phyloP scores from a whole-genome alignment of 164 flowering plant species.

The grape (Vitis vinifera) region DNA sequence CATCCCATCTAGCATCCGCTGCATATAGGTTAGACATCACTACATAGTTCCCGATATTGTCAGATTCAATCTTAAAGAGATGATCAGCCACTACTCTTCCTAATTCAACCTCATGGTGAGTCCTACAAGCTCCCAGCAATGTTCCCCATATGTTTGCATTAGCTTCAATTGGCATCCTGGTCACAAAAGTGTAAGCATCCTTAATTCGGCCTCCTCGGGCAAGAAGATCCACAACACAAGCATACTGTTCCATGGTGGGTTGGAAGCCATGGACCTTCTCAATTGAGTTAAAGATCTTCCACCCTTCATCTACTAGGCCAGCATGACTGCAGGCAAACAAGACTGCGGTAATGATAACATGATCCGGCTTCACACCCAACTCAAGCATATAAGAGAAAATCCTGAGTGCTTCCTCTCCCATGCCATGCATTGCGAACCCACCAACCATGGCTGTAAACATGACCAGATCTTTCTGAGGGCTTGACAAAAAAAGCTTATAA shows the following conservation, averaged over 20 bases:
- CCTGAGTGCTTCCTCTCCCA: slow-evolving; percentile 66
- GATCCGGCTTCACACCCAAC: slow-evolving; percentile 61
- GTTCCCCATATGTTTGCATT: slow-evolving; percentile 77
- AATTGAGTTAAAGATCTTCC: slow-evolving; percentile 56
- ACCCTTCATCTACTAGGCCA: slow-evolving; percentile 72
- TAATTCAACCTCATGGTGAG: slow-evolving; percentile 59
- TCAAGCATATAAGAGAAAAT: slow-evolving; percentile 54
- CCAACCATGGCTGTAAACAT: slow-evolving; percentile 80
- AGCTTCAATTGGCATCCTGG: slow-evolving; percentile 60
- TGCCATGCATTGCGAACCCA: slow-evolving; percentile 84
- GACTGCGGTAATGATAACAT: slow-evolving; percentile 60
- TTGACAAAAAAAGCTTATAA: slow-evolving; percentile 49
- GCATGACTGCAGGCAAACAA: slow-evolving; percentile 84
- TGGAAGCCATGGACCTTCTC: slow-evolving; percentile 48
- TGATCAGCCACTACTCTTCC: slow-evolving; percentile 57
- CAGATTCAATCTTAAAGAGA: slow-evolving; percentile 51
- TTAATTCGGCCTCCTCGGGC: slow-evolving; percentile 62
- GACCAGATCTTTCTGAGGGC: slow-evolving; percentile 59
- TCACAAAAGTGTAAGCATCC: slow-evolving; percentile 67
- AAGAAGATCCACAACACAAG: slow-evolving; percentile 78
- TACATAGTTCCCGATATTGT: slow-evolving; percentile 66
- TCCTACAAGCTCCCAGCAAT: slow-evolving; percentile 72
- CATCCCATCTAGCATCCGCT: slow-evolving; percentile 76
- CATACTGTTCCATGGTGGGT: slow-evolving; percentile 83
- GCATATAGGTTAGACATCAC: slow-evolving; percentile 78